A percentile compares a stretch with the other conserved stretches of the same genome.
Conservation (phyloP, 768 basidiomycete species). For the Hericium erinaceus region DNA sequence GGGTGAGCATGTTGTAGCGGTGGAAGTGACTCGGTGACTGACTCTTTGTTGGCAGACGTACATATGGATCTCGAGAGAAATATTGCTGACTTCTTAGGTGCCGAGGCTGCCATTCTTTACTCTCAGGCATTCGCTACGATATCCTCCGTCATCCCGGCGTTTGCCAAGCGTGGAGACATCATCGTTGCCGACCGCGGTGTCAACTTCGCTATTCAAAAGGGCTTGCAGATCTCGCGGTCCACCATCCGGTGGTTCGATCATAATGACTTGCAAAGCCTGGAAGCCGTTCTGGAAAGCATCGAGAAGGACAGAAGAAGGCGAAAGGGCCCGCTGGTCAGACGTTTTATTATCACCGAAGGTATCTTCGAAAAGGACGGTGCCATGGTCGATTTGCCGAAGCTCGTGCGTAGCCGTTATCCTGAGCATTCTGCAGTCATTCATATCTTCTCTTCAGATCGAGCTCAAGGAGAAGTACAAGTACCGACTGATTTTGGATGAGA, state of each 20-base stretch:
- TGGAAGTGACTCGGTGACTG: background rate
- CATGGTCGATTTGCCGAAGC: slow-evolving; percentile 85
- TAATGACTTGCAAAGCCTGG: slow-evolving; percentile 85
- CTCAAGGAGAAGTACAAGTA: slow-evolving; percentile 95
- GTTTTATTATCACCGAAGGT: slow-evolving; percentile 95
- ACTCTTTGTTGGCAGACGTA: slow-evolving; percentile 50
- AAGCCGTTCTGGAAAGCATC: slow-evolving; percentile 73
- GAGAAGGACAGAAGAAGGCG: slow-evolving; percentile 88
- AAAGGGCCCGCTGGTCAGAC: slow-evolving; percentile 68
- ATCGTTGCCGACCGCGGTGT: slow-evolving; percentile 98
- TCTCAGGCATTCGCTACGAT: slow-evolving; percentile 90
- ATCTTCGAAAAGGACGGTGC: slow-evolving; percentile 93
- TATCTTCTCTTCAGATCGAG: slow-evolving; percentile 53
- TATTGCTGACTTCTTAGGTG: slow-evolving; percentile 84
- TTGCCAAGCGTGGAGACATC: slow-evolving; percentile 95
- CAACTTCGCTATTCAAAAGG: slow-evolving; percentile 93
- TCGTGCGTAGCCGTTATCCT: slow-evolving; percentile 45
- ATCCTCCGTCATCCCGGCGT: slow-evolving; percentile 91
- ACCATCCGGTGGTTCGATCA: slow-evolving; percentile 95
- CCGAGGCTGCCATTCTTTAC: slow-evolving; percentile 85
- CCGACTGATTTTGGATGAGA: slow-evolving; percentile 89
- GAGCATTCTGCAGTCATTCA: background rate
- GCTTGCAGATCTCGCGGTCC: slow-evolving; percentile 86
- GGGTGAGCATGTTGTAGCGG: slow-evolving; percentile 40
- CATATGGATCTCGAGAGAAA: slow-evolving; percentile 85